Evolutionary conservation across 1,284 basidiomycete genomes (phyloP), one percentile per base, ranked within the genome.

Genomic region (Cerioporus squamosus): DNA sequence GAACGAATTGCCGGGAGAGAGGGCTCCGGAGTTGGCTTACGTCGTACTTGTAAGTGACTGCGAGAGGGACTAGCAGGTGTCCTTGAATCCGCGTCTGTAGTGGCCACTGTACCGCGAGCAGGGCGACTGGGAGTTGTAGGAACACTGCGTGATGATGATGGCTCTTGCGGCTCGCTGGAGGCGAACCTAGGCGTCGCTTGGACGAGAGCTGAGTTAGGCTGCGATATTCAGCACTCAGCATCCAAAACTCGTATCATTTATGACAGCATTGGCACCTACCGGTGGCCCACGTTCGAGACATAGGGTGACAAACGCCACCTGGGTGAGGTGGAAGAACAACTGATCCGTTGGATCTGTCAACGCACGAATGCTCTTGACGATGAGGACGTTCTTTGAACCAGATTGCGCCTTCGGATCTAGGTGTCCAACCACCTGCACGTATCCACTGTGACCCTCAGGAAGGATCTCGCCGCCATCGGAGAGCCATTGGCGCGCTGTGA

Each of bases 311-410:
- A 79, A 77, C 40, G 86, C 76, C 3, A 79, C 78, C 61, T 88
- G 82, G 55, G 87, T 72, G 42, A 82, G 67, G 65, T 89, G 87
- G 68, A 81, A 82, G 58, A 79, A 79, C 45, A 85, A 71, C 67
- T 88, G 86, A 71, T 88, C 82, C 60, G 20, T 3, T 68, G 44
- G 33, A 18, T 88, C 82, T 1, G 69, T 72, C 40, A 89, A 75
- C 2, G 71, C 69, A 15, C 79, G 79, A 47, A 88, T 76, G 47
- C 74, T 72, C 33, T 71, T 74, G 1, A 79, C 77, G 10, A 72
- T 84, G 60, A 88, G 68, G 3, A 73, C 72, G 31, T 85, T 58
- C 85, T 54, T 81, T 36, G 44, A 12, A 31, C 31, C 24, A 15
- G 12, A n/a, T 26, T 44, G 15, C 26, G 33, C n/a, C 47, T 51